phyloP scores from a whole-genome alignment of 129 eudicot genomes.

The Daucus carota region DH1_v3.0 NC_030387.2:3734001-3734500 shows the following conservation, averaged over 20 bases:
- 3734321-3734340: neutral
- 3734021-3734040: neutral
- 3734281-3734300: too few relatives aligned
- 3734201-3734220: too few relatives aligned
- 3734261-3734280: too few relatives aligned
- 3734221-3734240: too few relatives aligned
- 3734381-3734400: neutral
- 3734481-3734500: constrained; percentile 55
- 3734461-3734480: constrained; percentile 69
- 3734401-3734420: neutral
- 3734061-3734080: neutral
- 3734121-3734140: too few relatives aligned
- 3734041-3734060: neutral
- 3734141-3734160: too few relatives aligned
- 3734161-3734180: too few relatives aligned
- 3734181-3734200: too few relatives aligned
- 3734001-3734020: neutral
- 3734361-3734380: constrained; percentile 12
- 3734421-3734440: constrained; percentile 8
- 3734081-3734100: neutral
- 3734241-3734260: too few relatives aligned
- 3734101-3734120: too few relatives aligned
- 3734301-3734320: neutral
- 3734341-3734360: constrained; percentile 29
- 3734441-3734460: constrained; percentile 2